Evolutionary conservation across 2,329 filamentous ascomycete genomes (phyloP), one percentile per base, ranked within the genome.

Genomic region (Clathrospora elynae): DNA sequence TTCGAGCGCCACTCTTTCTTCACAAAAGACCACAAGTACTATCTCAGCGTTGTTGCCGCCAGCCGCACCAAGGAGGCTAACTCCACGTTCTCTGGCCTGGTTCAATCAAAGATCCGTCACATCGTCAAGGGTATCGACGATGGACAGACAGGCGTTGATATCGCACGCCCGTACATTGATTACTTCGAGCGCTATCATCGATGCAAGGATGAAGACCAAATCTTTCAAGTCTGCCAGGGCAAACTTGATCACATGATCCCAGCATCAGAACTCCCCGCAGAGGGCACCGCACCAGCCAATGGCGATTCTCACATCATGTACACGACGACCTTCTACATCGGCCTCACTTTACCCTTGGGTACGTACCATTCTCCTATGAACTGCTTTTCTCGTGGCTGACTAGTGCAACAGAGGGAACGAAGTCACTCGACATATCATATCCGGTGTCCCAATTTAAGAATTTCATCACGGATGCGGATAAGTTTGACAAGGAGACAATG

Each of bases 1-100:
- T 97, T 99, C 67, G 77, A 81, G 31, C 90, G 90, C 60, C 92
- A 97, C 71, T 88, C 85, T 0, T 99, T 99, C 71, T 99, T 99
- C 73, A 95, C 91, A 0, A 72, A 83, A 25, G 90, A 87, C 53
- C 96, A 95, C 77, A 96, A 95, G 70, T 96, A 97, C 69, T 99
- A 97, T 68, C 83, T 99, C 39, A 89, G 87, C 37, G 86, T 99
- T 42, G 86, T 91, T 34, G 84, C 90, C 11, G 86, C 89, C 1
- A 91, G 89, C 68, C 87, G 82, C 47, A 87, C 84, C 20, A 90
- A 91, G 65, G 90, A 96, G 57, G 84, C 87, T 1, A 88, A 95
- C 63, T 85, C 89, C 40, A 80, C 86, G 2, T 97, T 92, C 89
- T 89, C 88, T 12, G 93, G 93, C 25, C 84, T 92, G 37, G 89